These are phyloP conservation scores for Blastomyces emzantsi DNA, from an alignment of 2,329 filamentous ascomycete species.

Conservation along the genomic window DNA sequence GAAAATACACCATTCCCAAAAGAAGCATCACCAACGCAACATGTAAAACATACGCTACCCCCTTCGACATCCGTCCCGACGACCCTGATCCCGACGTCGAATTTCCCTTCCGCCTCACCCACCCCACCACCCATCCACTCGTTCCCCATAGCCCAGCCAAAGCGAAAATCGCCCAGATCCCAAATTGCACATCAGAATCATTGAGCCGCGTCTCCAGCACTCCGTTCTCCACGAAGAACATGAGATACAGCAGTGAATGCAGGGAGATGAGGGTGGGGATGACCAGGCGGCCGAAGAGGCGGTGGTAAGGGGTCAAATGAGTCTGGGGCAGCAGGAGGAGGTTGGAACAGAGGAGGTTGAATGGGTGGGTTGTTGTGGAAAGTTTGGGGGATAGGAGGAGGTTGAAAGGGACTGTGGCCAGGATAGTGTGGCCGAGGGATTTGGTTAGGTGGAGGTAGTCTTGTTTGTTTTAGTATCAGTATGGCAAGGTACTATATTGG, in stretches of 20 bases:
- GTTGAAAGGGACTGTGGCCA: constrained; percentile 53
- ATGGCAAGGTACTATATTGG: background rate
- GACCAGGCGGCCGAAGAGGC: constrained; percentile 48
- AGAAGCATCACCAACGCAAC: constrained; percentile 43
- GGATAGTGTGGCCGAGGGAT: constrained; percentile 50
- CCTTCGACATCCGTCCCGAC: constrained; percentile 24
- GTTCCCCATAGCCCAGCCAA: constrained; percentile 19
- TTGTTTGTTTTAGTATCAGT: constrained; percentile 21
- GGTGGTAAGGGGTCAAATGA: constrained; percentile 48
- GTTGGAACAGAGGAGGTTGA: constrained; percentile 45
- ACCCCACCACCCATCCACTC: constrained; percentile 9
- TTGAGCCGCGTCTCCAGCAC: constrained; percentile 46
- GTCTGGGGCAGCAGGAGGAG: constrained; percentile 48
- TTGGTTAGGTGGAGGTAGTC: constrained; percentile 58
- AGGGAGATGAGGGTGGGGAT: constrained; percentile 43
- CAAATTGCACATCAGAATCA: constrained; percentile 50
- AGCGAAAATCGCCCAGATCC: constrained; percentile 37
- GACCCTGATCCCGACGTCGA: constrained; percentile 11
- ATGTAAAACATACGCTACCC: constrained; percentile 49
- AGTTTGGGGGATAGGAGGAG: constrained; percentile 43
- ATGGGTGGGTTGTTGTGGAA: constrained; percentile 41
- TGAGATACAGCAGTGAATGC: constrained; percentile 49
- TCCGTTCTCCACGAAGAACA: constrained; percentile 46
- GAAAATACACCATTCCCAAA: constrained; percentile 44
- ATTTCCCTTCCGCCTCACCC: constrained; percentile 2